Conservation (phyloP, 306 rosid species). For the Trifolium repens region DNA sequence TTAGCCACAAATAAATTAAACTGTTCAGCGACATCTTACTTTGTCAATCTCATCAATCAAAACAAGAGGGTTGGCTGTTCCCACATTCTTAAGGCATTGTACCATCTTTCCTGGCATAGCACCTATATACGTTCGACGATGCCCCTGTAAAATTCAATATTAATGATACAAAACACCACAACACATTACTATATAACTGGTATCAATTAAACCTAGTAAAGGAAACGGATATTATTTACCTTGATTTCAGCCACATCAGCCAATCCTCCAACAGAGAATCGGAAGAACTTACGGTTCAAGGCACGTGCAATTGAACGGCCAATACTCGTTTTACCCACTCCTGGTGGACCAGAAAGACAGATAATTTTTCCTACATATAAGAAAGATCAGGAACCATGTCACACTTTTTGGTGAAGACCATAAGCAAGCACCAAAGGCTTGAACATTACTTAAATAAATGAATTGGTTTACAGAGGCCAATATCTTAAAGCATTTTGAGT, state of each 20-base stretch:
- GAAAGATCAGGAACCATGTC: slow-evolving; percentile 36
- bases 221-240: slow-evolving; percentile 54
- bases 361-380: slow-evolving; percentile 83
- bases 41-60: slow-evolving; percentile 98
- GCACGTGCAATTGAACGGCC: slow-evolving; percentile 99
- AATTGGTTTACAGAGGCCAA: slow-evolving; percentile 16
- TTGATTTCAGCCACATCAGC: slow-evolving; percentile 98
- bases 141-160: slow-evolving; percentile 71
- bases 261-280: slow-evolving; percentile 98
- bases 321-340: slow-evolving; percentile 99
- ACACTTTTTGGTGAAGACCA: slow-evolving; percentile 16
- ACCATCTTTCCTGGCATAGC: slow-evolving; percentile 99
- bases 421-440: slow-evolving; percentile 23
- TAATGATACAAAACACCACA: slow-evolving; percentile 30
- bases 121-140: slow-evolving; percentile 98
- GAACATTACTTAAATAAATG: slow-evolving; percentile 18
- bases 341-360: slow-evolving; percentile 99
- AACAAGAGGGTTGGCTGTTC: slow-evolving; percentile 96
- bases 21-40: slow-evolving; percentile 53
- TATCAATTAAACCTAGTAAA: slow-evolving; percentile 30
- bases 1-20: slow-evolving; percentile 36
- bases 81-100: slow-evolving; percentile 97
- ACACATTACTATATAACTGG: slow-evolving; percentile 16
- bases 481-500: slow-evolving; percentile 26
- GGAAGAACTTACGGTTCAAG: slow-evolving; percentile 89